Percentiles rank a stretch among this genome's conserved stretches.
phyloP scores from a whole-genome alignment of 208 protist species.

The Crithidia mellificae region DNA sequence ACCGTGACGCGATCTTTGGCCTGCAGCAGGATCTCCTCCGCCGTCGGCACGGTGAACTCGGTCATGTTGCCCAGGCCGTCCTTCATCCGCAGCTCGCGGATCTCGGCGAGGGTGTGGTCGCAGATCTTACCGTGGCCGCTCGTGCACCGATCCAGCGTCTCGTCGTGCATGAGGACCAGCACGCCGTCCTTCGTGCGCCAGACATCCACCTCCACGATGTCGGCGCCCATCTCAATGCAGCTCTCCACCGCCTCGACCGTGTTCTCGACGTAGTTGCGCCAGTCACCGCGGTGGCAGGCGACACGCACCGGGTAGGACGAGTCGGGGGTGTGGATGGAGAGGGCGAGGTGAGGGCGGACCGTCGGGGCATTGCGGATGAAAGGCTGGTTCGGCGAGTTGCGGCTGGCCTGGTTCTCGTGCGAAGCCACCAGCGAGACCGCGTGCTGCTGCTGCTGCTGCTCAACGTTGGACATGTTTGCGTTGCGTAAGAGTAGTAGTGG shows the following conservation, averaged over 20 bases:
- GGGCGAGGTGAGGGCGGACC: conserved; percentile 31
- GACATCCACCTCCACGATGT: conserved; percentile 71
- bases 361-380: conserved; percentile 3
- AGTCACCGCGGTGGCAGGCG: conserved; percentile 73
- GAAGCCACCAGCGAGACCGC: not conserved
- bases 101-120: conserved; percentile 55
- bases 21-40: conserved; percentile 51
- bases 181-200: conserved; percentile 61
- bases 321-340: conserved; percentile 37
- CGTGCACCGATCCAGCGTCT: conserved; percentile 62
- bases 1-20: conserved; percentile 41
- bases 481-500: too few species aligned
- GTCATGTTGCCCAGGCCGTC: conserved; percentile 76
- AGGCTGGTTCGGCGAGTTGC: conserved; percentile 39
- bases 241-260: conserved; percentile 69
- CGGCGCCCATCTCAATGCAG: conserved; percentile 65
- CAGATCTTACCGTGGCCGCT: conserved; percentile 43
- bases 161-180: conserved; percentile 70
- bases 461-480: not conserved
- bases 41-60: conserved; percentile 62
- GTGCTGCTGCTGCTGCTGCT: not conserved
- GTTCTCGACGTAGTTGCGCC: conserved; percentile 79
- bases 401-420: conserved; percentile 29
- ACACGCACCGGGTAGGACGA: conserved; percentile 41
- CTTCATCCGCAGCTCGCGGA: conserved; percentile 56